phyloP scores from a whole-genome alignment of 768 basidiomycete genomes.

The Rhizopogon rudus region DNA sequence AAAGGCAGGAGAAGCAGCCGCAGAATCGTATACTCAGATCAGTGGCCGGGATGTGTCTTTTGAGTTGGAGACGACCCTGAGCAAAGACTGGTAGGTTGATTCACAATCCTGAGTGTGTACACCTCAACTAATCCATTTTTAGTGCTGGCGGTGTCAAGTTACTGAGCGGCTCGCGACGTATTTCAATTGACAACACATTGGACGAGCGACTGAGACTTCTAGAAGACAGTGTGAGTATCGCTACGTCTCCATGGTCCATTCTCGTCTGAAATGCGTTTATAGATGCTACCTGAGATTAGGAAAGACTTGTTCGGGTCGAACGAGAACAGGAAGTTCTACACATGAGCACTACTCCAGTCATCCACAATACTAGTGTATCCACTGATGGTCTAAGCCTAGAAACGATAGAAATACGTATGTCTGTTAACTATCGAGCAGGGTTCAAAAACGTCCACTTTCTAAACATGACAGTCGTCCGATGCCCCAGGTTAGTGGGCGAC shows the following conservation, averaged over 20 bases:
- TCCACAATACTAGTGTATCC: neutral
- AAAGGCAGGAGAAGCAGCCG: constrained; percentile 63
- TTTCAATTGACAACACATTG: constrained; percentile 90
- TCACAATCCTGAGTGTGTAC: neutral
- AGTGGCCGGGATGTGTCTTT: constrained; percentile 64
- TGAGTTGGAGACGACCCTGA: constrained; percentile 56
- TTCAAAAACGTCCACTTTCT: too few relatives aligned
- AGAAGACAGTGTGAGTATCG: constrained; percentile 74
- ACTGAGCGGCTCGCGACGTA: constrained; percentile 64
- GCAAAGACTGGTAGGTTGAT: constrained; percentile 58
- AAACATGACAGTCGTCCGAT: too few relatives aligned
- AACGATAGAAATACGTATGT: neutral
- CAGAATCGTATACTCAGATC: constrained; percentile 65
- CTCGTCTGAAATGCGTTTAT: constrained; percentile 1
- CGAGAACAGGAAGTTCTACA: constrained; percentile 89
- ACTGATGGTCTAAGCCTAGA: neutral
- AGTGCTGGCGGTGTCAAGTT: constrained; percentile 88
- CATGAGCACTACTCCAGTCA: constrained; percentile 27
- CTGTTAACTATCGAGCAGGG: neutral
- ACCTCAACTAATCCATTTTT: neutral
- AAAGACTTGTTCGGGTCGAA: constrained; percentile 86
- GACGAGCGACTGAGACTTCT: constrained; percentile 86
- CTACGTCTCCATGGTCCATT: neutral
- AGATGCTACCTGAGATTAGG: constrained; percentile 97
- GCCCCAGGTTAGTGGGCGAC: too few relatives aligned